Base-by-base conservation (phyloP, 176 grass and related monocot genomes). In the Hsuehochloa calcarea region DNA sequence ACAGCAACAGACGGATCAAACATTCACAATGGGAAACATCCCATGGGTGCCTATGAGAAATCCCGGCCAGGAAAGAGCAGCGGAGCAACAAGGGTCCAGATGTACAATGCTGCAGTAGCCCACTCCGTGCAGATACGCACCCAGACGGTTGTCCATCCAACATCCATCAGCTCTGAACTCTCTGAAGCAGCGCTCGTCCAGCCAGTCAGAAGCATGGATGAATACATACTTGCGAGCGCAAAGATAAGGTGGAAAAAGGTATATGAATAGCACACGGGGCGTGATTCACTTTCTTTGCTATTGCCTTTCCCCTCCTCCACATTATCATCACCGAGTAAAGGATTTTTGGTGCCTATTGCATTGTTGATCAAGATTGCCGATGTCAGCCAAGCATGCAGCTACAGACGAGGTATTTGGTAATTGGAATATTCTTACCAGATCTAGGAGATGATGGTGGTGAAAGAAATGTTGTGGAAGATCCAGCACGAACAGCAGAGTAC, bases 171-270 rank as follows among this genome's bases (percentile, higher is more conserved):
- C 80, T 98, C 96, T 15, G 96, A 85, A 35, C 80, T 93, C 19
- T 84, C 93, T 8, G 96, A 92, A 56, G 82, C 83, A 4, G 89
- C 92, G 63, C 89, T 93, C 8, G 87, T 93, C 95, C 95, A 98
- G 45, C 95, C 95, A 12, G 95, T 98, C 11, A 98, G 84, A 71
- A 98, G 91, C 95, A 98, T 98, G 66, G 91, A 93, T 3, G 95
- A 98, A 69, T 98, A 98, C 95, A 98, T 98, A 68, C 95, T 98
- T 5, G 95, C 95, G 13, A 98, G 89, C 11, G 95, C 95, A 45
- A 98, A 98, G 58, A 95, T 95, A 68, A 98, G 87, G 89, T 98
- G 95, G 83, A 98, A 98, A 80, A 98, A 98, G 20, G 89, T 95
- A 74, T 98, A 98, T 31, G 95, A 98, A 82, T 98, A 98, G 87